phyloP scores from a whole-genome alignment of 169 alveolate species.

The Plasmodium adleri region DNA sequence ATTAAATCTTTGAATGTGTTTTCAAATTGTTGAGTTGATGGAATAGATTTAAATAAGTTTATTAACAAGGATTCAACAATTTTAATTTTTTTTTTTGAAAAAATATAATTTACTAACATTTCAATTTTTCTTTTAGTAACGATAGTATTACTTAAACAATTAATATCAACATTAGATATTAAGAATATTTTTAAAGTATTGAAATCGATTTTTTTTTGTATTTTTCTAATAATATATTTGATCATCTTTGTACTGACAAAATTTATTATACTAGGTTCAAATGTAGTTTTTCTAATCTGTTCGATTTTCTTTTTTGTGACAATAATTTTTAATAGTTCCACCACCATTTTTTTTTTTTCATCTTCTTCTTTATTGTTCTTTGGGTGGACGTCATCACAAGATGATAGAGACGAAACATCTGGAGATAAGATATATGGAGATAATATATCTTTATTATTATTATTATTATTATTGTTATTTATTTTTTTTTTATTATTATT shows the following conservation, averaged over 20 bases:
- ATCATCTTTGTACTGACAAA: constrained; percentile 21
- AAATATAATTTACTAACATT: constrained; percentile 21
- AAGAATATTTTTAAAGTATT: constrained; percentile 5
- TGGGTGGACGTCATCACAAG: neutral
- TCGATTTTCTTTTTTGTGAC: constrained; percentile 28
- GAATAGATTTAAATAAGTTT: neutral
- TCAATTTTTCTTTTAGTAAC: constrained; percentile 33
- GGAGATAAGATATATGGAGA: too few species aligned
- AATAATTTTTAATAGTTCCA: constrained; percentile 21
- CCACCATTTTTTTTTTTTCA: neutral
- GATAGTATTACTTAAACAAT: constrained; percentile 9
- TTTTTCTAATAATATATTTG: constrained; percentile 14
- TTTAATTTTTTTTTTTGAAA: constrained; percentile 16
- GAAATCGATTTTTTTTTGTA: constrained; percentile 22
- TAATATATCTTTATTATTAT: too few species aligned
- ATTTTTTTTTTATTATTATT: too few species aligned
- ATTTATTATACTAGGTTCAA: constrained; percentile 3
- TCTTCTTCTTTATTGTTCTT: neutral
- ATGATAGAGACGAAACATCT: too few species aligned
- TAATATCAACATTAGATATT: constrained; percentile 28
- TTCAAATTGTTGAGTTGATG: neutral
- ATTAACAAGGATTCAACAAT: neutral
- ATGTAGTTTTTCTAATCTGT: constrained; percentile 4
- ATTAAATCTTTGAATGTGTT: constrained; percentile 10
- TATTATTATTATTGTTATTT: too few species aligned